These are phyloP conservation scores for Leishmania martiniquensis DNA, from an alignment of 208 protist species.

Conservation along the genomic window DNA sequence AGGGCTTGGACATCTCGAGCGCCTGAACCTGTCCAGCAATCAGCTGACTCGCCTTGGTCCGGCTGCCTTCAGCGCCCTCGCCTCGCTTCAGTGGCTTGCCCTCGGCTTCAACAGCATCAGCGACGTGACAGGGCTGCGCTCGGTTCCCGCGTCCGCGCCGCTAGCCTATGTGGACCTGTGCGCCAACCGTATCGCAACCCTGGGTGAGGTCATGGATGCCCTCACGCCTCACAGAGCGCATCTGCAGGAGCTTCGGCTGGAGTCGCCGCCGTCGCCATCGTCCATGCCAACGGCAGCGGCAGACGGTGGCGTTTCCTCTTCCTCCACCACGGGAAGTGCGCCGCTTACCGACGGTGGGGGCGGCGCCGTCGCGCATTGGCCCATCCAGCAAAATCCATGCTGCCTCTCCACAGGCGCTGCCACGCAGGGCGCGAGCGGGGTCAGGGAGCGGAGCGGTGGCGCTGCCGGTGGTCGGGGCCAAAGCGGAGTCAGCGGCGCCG, in stretches of 20 bases:
- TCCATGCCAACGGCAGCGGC: neutral
- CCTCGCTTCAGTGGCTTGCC: conserved; percentile 67
- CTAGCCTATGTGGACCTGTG: conserved; percentile 71
- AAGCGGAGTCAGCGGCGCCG: neutral
- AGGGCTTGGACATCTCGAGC: conserved; percentile 48
- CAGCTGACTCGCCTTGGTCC: conserved; percentile 37
- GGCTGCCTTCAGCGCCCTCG: conserved; percentile 37
- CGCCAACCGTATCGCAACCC: conserved; percentile 53
- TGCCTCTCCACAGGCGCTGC: conserved; percentile 13
- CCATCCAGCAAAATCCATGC: conserved; percentile 49
- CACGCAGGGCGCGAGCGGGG: neutral
- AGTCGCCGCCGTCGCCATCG: conserved; percentile 21
- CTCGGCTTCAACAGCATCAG: conserved; percentile 74
- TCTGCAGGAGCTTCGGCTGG: conserved; percentile 61
- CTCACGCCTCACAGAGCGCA: conserved; percentile 41
- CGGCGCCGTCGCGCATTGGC: neutral
- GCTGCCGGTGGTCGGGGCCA: neutral
- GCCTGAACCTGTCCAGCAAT: conserved; percentile 83
- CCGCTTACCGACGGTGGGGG: neutral
- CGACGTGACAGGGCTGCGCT: conserved; percentile 46
- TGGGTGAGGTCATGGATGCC: conserved; percentile 40
- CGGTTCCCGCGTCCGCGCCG: conserved; percentile 44
- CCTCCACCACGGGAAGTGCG: neutral
- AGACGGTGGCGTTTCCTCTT: neutral
- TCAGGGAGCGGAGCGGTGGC: neutral